phyloP scores from a whole-genome alignment of 2,329 filamentous ascomycete species.

The Didymella glomerata region DNA sequence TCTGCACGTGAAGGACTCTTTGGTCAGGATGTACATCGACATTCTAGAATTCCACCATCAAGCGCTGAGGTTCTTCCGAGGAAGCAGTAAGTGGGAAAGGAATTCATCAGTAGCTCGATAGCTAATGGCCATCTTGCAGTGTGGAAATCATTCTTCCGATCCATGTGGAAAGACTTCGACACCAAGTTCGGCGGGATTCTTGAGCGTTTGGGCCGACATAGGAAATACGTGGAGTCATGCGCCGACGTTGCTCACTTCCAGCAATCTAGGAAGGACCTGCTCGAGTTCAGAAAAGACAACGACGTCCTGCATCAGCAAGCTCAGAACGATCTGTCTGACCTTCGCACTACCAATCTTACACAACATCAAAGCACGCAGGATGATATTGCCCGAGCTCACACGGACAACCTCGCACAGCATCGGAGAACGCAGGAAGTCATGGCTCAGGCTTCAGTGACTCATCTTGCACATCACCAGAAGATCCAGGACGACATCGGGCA shows the following conservation, averaged over 20 bases:
- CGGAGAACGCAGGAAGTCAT: too few species aligned
- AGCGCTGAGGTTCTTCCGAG: constrained; percentile 42
- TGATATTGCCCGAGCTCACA: too few species aligned
- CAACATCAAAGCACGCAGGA: too few species aligned
- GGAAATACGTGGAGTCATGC: constrained; percentile 36
- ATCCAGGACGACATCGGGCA: too few species aligned
- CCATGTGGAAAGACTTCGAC: constrained; percentile 41
- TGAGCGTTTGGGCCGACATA: constrained; percentile 37
- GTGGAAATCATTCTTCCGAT: constrained; percentile 33
- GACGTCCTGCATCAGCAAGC: background rate
- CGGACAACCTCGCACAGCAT: too few species aligned
- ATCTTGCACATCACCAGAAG: too few species aligned
- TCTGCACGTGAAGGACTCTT: constrained; percentile 40
- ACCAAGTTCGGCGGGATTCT: constrained; percentile 43
- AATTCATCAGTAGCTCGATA: too few species aligned
- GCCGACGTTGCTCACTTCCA: constrained; percentile 3
- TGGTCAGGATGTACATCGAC: constrained; percentile 51
- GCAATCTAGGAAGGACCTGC: background rate
- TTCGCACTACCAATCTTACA: too few species aligned
- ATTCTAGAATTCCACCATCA: constrained; percentile 52
- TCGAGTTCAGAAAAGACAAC: background rate
- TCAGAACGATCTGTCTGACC: too few species aligned
- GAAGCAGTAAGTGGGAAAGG: constrained; percentile 32
- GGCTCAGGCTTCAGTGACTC: too few species aligned
- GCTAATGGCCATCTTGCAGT: constrained; percentile 11